Base-by-base conservation (phyloP, 495 filamentous ascomycete genomes). In the Xylaria venustula region DNA sequence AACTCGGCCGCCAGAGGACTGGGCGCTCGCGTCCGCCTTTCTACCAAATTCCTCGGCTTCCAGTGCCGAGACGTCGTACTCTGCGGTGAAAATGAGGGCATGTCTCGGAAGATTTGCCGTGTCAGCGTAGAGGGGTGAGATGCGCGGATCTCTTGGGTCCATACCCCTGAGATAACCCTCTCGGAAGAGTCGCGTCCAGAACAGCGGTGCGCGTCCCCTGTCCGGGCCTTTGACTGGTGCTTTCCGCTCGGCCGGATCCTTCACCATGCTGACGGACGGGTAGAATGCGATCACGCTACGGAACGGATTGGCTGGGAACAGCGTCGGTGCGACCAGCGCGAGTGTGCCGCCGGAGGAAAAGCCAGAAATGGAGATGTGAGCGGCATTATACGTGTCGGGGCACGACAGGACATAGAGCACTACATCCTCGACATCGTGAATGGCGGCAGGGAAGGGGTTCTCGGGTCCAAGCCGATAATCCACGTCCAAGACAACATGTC, bases 341-440 rank as follows among this genome's bases (percentile, higher is more conserved):
- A 82, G 72, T 50, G 78, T 82, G 0, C 67, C 79, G 3, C 79
- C 78, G 15, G 63, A 62, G 41, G 75, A 79, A 67, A 81, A 82
- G 5, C 77, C 79, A 9, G 75, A 79, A 17, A 79, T 50, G 14
- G 77, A 75, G 15, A 81, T 47, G 3, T 67, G 73, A 3, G 68
- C 64, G 9, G 52, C 41, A 45, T 79, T 70, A 41, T 77, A 81
- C 20, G 71, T 65, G 4, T 71, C 65, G 2, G 73, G 65, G 25
- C 47, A 40, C 41, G 44, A 54, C 20, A 69, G 65, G 3, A 74
- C 74, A 59, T 75, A 76, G 8, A 67, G 68, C 28, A 79, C 67
- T 9, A 62, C 65, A 61, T 79, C 77, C 58, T 81, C 75, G 53
- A 68, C 62, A 61, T 81, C 79, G 22, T 80, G 62, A 2, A 70